phyloP scores from a whole-genome alignment of 768 basidiomycete species.

The Naganishia vaughanmartiniae region DNA sequence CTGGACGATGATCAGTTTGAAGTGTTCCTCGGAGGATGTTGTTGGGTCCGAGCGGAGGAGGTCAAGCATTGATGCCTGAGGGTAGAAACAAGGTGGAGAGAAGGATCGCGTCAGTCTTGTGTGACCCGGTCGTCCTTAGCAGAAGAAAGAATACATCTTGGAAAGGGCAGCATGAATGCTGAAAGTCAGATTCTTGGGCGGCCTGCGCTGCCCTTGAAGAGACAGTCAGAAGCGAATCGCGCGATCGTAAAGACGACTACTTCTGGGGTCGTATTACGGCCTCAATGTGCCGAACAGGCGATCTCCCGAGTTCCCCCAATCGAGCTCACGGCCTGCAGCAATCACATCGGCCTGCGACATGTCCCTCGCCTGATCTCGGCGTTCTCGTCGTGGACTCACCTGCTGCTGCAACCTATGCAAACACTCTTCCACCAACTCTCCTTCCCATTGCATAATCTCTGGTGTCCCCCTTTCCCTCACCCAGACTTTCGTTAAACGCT shows the following conservation, averaged over 20 bases:
- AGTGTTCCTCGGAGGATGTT: constrained; percentile 88
- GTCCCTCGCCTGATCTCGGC: too few species aligned
- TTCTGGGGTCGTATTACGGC: too few species aligned
- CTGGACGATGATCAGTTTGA: constrained; percentile 86
- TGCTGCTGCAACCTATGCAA: constrained; percentile 51
- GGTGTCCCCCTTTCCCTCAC: constrained; percentile 46
- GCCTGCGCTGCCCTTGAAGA: too few species aligned
- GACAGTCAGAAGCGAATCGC: too few species aligned
- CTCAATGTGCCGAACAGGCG: too few species aligned
- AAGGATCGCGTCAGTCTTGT: background rate
- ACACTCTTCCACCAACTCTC: constrained; percentile 45
- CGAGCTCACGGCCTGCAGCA: too few species aligned
- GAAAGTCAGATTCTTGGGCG: too few species aligned
- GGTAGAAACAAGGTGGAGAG: background rate
- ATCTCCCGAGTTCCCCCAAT: too few species aligned
- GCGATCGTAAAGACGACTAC: too few species aligned
- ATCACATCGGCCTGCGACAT: too few species aligned
- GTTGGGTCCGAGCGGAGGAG: constrained; percentile 71
- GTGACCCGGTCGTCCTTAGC: background rate
- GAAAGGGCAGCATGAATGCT: too few species aligned
- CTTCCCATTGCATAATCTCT: constrained; percentile 47
- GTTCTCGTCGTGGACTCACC: constrained; percentile 32
- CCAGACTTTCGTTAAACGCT: constrained; percentile 41
- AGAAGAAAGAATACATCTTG: too few species aligned
- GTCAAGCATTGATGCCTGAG: constrained; percentile 73